A percentile compares a stretch with the other conserved stretches of the same genome.
Evolutionary conservation across 2,329 filamentous ascomycete genomes (phyloP).

Genomic region (Talaromyces amestolkiae): DNA sequence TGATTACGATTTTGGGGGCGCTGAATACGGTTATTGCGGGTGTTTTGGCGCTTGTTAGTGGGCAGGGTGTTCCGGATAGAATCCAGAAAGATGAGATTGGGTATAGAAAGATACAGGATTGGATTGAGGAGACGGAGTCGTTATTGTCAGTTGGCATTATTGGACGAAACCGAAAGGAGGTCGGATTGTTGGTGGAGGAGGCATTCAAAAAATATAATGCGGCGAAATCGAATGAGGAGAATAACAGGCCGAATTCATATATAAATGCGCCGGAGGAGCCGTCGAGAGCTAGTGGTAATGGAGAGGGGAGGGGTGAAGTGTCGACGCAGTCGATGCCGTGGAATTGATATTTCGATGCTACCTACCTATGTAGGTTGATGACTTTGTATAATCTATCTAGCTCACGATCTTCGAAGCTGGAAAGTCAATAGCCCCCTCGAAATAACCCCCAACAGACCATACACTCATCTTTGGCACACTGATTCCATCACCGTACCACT

Average conservation of each 20-base stretch:
- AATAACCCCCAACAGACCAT: background rate
- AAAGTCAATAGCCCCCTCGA: background rate
- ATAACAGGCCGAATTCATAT: constrained; percentile 17
- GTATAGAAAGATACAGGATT: constrained; percentile 51
- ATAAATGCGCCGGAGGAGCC: constrained; percentile 16
- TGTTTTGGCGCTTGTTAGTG: constrained; percentile 56
- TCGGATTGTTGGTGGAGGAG: constrained; percentile 19
- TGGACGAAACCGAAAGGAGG: constrained; percentile 16
- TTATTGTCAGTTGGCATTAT: constrained; percentile 19
- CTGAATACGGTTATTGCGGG: constrained; percentile 64
- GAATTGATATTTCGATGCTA: background rate
- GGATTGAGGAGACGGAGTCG: constrained; percentile 49
- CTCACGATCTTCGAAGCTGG: background rate
- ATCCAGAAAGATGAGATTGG: constrained; percentile 49
- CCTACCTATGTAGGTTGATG: background rate
- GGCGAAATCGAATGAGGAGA: constrained; percentile 20
- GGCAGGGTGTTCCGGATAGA: constrained; percentile 51
- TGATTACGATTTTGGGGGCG: constrained; percentile 60
- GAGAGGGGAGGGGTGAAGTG: background rate
- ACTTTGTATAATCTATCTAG: background rate
- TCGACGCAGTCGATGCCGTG: background rate
- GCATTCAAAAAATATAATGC: constrained; percentile 21
- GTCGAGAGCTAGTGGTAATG: constrained; percentile 6
- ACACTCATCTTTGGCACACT: background rate
- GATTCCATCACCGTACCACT: constrained; percentile 5